Conservation (phyloP, 2,329 filamentous ascomycete genomes). For the Scolecobasidium constrictum region DNA sequence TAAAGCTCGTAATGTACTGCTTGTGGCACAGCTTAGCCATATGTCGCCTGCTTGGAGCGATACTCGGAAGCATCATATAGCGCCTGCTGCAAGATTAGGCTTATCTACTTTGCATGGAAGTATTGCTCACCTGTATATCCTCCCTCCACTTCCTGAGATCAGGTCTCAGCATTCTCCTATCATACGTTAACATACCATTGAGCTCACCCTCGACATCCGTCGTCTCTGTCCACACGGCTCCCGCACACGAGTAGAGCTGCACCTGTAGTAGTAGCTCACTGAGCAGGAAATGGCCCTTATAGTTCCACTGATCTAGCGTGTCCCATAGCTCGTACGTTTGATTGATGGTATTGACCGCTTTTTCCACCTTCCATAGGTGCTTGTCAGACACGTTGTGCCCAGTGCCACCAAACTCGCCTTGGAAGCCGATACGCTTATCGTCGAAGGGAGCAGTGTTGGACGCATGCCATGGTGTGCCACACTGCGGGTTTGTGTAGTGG, state of each 20-base stretch:
- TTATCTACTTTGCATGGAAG: not conserved
- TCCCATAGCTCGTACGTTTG: constrained; percentile 57
- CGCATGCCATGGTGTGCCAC: constrained; percentile 59
- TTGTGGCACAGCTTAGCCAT: not conserved
- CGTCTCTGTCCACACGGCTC: constrained; percentile 62
- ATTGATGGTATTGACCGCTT: constrained; percentile 49
- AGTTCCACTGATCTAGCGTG: constrained; percentile 52
- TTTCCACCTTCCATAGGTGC: constrained; percentile 53
- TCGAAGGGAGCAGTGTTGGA: constrained; percentile 45
- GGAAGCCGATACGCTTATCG: constrained; percentile 50
- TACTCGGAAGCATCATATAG: constrained; percentile 1
- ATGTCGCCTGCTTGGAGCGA: not conserved
- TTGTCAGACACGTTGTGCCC: constrained; percentile 54
- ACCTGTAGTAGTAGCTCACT: constrained; percentile 37
- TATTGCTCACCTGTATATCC: not conserved
- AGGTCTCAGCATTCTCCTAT: constrained; percentile 21
- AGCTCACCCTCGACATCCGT: constrained; percentile 66
- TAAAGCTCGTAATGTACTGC: not conserved
- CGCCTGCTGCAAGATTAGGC: not conserved
- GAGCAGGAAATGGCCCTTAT: constrained; percentile 46
- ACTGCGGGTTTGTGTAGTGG: constrained; percentile 61
- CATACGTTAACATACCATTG: constrained; percentile 60
- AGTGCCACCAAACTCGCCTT: constrained; percentile 62
- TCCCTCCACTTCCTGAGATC: not conserved
- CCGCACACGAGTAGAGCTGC: constrained; percentile 50